Evolutionary conservation across 495 filamentous ascomycete genomes (phyloP), one percentile per base, ranked within the genome.

Genomic region (Neurospora sp.): DNA sequence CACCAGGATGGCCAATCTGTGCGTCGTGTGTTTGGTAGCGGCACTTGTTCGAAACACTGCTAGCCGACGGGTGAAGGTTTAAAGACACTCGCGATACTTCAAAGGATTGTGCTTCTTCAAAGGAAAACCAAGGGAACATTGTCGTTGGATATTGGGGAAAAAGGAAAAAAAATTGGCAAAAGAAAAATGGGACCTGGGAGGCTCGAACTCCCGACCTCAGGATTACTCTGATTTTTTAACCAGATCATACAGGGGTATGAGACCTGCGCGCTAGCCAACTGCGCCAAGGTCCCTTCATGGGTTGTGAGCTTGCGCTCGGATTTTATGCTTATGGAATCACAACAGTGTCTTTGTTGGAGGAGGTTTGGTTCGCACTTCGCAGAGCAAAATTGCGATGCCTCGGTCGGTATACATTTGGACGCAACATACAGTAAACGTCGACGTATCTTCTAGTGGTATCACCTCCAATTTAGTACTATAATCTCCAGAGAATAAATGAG

Each of bases 131-230:
- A 4, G 12, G 12, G 27, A n/a, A 2, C 46, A 53, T 53, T 4
- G 11, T 53, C 20, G 20, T 59, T 27, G 20, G 20, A 14, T 27
- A 20, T 0, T 59, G 20, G 53, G 22, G 53, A 31, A 61, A 35
- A 65, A 14, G 18, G 18, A 5, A 65, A 14, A 35, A 61, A 65
- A 18, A 35, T 65, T 18, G 27, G 27, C 53, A 75, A 75, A 75
- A 71, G 10, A 22, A 61, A 70, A 61, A 70, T 75, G 73, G 41
- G 46, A 75, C 73, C 35, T 73, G 73, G 72, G 73, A 75, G 73
- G 73, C 68, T 75, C 73, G 73, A 75, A 75, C 73, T 75, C 73
- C 72, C 73, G 73, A 75, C 71, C 73, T 75, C 70, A 70, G 71
- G 73, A 74, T 74, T 61, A 40, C 73, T 73, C 73, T 73, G 65